A percentile compares a stretch with the other conserved stretches of the same genome.
Conservation (phyloP, 2,329 filamentous ascomycete genomes). For the Beauveria bassiana region DNA sequence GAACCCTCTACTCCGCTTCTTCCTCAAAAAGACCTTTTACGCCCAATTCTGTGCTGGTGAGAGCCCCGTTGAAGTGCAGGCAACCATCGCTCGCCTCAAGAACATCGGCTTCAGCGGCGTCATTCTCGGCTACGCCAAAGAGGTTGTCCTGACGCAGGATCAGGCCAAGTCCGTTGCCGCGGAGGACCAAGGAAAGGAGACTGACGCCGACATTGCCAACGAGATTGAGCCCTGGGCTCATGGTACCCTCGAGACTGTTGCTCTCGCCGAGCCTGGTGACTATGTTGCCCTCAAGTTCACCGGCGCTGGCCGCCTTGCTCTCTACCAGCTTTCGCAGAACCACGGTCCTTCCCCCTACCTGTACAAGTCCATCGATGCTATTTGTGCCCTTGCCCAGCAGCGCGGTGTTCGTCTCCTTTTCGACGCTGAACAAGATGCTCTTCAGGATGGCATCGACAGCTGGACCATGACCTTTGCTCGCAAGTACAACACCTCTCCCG, state of each 20-base stretch:
- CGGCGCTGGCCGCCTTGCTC: constrained; percentile 68
- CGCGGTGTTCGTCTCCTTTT: constrained; percentile 70
- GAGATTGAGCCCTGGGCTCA: constrained; percentile 66
- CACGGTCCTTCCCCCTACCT: constrained; percentile 58
- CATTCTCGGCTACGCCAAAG: constrained; percentile 75
- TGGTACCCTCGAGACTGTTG: constrained; percentile 67
- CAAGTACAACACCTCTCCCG: constrained; percentile 61
- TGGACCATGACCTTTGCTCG: constrained; percentile 74
- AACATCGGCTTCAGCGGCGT: constrained; percentile 73
- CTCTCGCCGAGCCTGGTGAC: constrained; percentile 54
- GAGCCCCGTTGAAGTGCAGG: constrained; percentile 57
- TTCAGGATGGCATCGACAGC: constrained; percentile 72
- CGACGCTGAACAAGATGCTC: constrained; percentile 74
- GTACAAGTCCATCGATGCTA: constrained; percentile 60
- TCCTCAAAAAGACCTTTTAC: constrained; percentile 80
- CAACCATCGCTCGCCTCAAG: constrained; percentile 59
- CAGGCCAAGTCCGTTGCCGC: constrained; percentile 38
- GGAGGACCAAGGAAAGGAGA: constrained; percentile 39
- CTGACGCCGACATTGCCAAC: constrained; percentile 38
- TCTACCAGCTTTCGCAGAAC: constrained; percentile 56
- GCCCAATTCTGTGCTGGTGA: constrained; percentile 87
- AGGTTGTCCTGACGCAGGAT: constrained; percentile 62
- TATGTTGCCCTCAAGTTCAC: constrained; percentile 71
- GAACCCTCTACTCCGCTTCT: constrained; percentile 61
- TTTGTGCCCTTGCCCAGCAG: constrained; percentile 64